phyloP scores from a whole-genome alignment of 2,329 filamentous ascomycete species.

The Beauveria varroae region DNA sequence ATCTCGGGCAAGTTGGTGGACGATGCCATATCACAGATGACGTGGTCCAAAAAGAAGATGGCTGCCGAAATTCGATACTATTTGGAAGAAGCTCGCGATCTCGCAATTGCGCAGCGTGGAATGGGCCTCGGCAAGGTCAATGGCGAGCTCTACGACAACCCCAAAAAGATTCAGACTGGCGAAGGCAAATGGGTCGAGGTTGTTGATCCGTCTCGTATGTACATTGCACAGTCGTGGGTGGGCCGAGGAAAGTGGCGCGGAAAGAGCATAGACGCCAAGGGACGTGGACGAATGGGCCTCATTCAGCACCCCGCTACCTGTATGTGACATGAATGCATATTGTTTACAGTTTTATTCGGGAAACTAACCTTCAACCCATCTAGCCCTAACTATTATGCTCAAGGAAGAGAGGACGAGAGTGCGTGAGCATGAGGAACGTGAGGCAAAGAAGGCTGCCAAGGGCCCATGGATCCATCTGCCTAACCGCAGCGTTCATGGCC shows the following conservation, averaged over 20 bases:
- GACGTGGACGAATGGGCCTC: conserved; percentile 61
- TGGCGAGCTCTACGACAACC: conserved; percentile 30
- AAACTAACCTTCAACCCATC: conserved; percentile 10
- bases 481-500: conserved; percentile 73
- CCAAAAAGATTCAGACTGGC: conserved; percentile 59
- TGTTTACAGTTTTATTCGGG: conserved; percentile 10
- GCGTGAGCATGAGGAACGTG: conserved; percentile 68
- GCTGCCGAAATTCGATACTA: conserved; percentile 73
- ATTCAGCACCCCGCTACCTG: conserved; percentile 67
- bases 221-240: conserved; percentile 90
- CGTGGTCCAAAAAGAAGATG: conserved; percentile 89
- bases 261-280: conserved; percentile 60
- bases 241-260: conserved; percentile 61
- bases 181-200: conserved; percentile 67
- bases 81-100: conserved; percentile 72
- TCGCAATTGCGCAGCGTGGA: conserved; percentile 69
- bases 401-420: conserved; percentile 93
- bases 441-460: conserved; percentile 64
- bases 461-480: conserved; percentile 85
- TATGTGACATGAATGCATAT: conserved; percentile 36
- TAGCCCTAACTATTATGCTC: conserved; percentile 70
- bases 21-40: conserved; percentile 90
- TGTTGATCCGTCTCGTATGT: conserved; percentile 70
- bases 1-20: conserved; percentile 90
- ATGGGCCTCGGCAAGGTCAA: conserved; percentile 64